Evolutionary conservation across 2,329 filamentous ascomycete genomes (phyloP), one percentile per base, ranked within the genome.

Genomic region (Dothiorella sarmentorum): DNA sequence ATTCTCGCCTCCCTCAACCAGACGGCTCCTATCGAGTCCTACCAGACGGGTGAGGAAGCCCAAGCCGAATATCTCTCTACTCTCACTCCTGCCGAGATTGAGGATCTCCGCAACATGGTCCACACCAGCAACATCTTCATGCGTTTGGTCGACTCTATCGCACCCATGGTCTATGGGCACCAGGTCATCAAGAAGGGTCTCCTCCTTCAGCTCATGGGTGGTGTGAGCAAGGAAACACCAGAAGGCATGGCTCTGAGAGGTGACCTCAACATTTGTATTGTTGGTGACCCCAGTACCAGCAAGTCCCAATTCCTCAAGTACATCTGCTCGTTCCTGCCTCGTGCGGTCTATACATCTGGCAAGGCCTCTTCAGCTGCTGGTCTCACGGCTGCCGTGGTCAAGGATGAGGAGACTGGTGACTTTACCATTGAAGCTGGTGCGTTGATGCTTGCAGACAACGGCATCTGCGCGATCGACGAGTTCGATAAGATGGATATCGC

Each of bases 401-500:
- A 97, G 73, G 94, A 99, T 68, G 92, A 97, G 70, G 94, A 99
- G 76, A 99, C 94, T 18, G 94, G 94, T 64, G 94, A 99, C 71
- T 97, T 97, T 72, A 99, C 94, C 13, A 99, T 99, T 66, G 94
- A 99, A 77, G 94, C 94, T 6, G 94, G 94, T 77, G 94, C 94
- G 11, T 85, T 99, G 60, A 97, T 99, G 94, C 80, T 99, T 61
- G 94, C 94, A 20, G 85, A 97, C 69, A 97, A 96, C 65, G 94
- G 94, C 56, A 95, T 97, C 67, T 99, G 94, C 74, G 92, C 91
- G 61, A 99, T 99, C 71, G 94, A 99, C 71, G 94, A 99, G 72
- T 99, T 99, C 67, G 94, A 99, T 84, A 99, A 99, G 79, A 99
- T 99, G 94, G 94, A 99, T 68, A 89, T 99, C 62, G 86, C 80